These are phyloP conservation scores for Daldinia caldariorum DNA, from an alignment of 495 filamentous ascomycete genomes.

Conservation along the genomic window DNA sequence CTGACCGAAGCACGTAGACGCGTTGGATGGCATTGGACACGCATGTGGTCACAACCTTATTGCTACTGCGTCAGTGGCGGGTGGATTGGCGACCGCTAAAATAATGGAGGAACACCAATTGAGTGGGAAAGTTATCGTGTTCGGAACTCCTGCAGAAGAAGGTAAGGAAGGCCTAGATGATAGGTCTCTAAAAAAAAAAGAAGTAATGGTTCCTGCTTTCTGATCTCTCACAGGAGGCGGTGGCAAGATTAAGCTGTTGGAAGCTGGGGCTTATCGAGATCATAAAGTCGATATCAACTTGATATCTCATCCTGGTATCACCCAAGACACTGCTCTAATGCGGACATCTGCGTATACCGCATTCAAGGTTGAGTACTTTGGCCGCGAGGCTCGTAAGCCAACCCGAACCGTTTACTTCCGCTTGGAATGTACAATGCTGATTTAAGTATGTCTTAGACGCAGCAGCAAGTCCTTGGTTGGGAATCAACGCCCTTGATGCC, in stretches of 20 bases:
- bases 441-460: constrained; percentile 55
- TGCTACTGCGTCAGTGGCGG: constrained; percentile 68
- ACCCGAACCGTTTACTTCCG: not conserved
- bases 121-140: constrained; percentile 66
- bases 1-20: constrained; percentile 52
- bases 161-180: constrained; percentile 37
- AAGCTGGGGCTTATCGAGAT: constrained; percentile 69
- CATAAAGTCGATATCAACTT: constrained; percentile 69
- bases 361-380: constrained; percentile 62
- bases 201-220: not conserved
- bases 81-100: constrained; percentile 65
- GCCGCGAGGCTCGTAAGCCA: constrained; percentile 53
- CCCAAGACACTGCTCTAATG: constrained; percentile 54
- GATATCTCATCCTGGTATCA: constrained; percentile 67
- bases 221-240: constrained; percentile 58
- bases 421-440: constrained; percentile 17
- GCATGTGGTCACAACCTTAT: constrained; percentile 79
- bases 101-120: constrained; percentile 58
- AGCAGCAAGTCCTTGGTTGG: constrained; percentile 70
- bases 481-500: constrained; percentile 72
- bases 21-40: constrained; percentile 69
- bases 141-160: constrained; percentile 79
- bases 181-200: not conserved
- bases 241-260: constrained; percentile 72
- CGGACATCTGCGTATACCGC: constrained; percentile 60